These are phyloP conservation scores for Colletotrichum costaricense DNA, from an alignment of 2,329 filamentous ascomycete species.

Conservation along the genomic window DNA sequence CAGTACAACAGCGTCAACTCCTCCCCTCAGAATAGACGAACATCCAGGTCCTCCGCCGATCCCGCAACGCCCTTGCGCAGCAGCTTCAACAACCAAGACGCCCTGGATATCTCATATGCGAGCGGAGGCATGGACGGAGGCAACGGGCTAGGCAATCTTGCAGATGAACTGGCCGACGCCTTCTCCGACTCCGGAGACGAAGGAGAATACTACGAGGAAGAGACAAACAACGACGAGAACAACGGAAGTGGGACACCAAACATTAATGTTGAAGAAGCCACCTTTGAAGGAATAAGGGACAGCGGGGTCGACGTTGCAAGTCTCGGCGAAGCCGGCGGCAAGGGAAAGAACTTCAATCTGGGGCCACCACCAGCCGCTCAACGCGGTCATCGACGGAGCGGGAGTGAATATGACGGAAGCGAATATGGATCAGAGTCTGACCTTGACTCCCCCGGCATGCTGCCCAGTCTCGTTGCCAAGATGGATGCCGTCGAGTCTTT, in stretches of 20 bases:
- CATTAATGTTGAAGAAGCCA: slow-evolving; percentile 41
- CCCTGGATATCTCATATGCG: slow-evolving; percentile 58
- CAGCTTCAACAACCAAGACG: slow-evolving; percentile 61
- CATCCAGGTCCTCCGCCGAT: slow-evolving; percentile 64
- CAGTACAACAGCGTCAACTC: slow-evolving; percentile 50
- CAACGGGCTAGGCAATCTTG: slow-evolving; percentile 79
- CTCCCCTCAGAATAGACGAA: slow-evolving; percentile 59
- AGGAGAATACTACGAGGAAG: slow-evolving; percentile 58
- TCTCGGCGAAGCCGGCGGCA: slow-evolving; percentile 36
- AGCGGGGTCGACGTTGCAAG: slow-evolving; percentile 55
- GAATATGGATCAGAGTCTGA: slow-evolving; percentile 81
- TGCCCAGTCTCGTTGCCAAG: slow-evolving; percentile 72
- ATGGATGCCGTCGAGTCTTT: slow-evolving; percentile 80
- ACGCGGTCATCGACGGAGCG: slow-evolving; percentile 61
- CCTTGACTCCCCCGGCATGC: slow-evolving; percentile 75
- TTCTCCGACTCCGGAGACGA: slow-evolving; percentile 75
- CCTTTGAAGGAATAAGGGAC: slow-evolving; percentile 48
- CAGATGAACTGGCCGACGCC: slow-evolving; percentile 83
- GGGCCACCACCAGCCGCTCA: slow-evolving; percentile 56
- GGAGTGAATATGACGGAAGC: slow-evolving; percentile 76
- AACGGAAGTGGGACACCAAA: slow-evolving; percentile 41
- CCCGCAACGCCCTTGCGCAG: slow-evolving; percentile 59
- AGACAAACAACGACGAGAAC: slow-evolving; percentile 40
- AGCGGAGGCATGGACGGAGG: slow-evolving; percentile 53
- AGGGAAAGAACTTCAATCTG: slow-evolving; percentile 53